A percentile compares a stretch with the other conserved stretches of the same genome.
These are phyloP conservation scores for Solanum sitiens DNA, from an alignment of 257 asterid species.

Conservation along the genomic window DNA sequence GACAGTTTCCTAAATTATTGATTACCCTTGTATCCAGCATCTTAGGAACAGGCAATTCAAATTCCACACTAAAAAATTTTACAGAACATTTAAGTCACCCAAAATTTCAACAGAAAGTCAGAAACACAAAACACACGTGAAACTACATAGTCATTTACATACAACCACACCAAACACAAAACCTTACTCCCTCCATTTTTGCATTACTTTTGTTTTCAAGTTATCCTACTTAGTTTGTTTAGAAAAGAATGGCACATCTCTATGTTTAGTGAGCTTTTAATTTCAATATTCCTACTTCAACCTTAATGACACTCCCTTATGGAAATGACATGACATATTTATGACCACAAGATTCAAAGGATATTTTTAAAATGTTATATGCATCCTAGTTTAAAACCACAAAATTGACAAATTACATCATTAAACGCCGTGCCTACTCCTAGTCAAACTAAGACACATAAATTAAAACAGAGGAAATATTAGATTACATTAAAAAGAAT, in stretches of 20 bases:
- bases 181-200: not conserved
- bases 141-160: not conserved
- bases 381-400: not conserved
- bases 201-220: not conserved
- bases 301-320: not conserved
- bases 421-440: not conserved
- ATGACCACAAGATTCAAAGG: not conserved
- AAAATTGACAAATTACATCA: not conserved
- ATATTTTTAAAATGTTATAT: not conserved
- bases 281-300: not conserved
- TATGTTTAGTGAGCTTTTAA: not conserved
- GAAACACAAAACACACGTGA: not conserved
- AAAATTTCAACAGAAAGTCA: not conserved
- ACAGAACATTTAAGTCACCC: not conserved
- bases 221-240: not conserved
- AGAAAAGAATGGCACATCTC: not conserved
- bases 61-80: not conserved
- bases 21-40: not conserved
- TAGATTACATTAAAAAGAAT: not conserved
- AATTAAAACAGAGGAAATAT: not conserved
- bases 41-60: not conserved
- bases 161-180: not conserved
- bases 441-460: not conserved
- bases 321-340: not conserved
- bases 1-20: not conserved